These are phyloP conservation scores for Vigna mungo DNA, from an alignment of 306 rosid species.

Conservation along the genomic window DNA sequence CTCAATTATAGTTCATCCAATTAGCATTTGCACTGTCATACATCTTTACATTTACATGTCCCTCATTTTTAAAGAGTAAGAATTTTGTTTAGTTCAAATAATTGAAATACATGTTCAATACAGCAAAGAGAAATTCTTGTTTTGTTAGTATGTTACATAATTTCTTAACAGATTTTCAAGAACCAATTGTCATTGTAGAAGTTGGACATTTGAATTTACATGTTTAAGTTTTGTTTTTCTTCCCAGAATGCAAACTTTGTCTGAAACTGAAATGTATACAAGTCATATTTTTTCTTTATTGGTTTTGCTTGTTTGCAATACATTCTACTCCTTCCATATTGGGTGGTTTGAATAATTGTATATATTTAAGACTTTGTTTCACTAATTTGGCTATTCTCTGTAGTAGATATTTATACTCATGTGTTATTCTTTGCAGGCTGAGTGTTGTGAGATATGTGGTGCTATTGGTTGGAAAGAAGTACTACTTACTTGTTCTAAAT, in stretches of 20 bases:
- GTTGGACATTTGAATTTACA: background rate
- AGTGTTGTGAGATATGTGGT: conserved; percentile 66
- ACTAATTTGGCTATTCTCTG: background rate
- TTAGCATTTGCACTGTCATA: too few relatives aligned
- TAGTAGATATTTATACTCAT: conserved; percentile 24
- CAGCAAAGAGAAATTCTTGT: background rate
- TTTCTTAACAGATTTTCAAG: background rate
- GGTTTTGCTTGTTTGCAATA: conserved; percentile 4
- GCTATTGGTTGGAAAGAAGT: conserved; percentile 46
- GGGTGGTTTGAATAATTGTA: too few relatives aligned
- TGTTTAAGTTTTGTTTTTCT: background rate
- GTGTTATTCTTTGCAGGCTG: conserved; percentile 53
- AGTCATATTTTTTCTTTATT: background rate
- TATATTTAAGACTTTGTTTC: too few relatives aligned
- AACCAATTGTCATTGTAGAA: background rate
- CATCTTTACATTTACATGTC: too few relatives aligned
- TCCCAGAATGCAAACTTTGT: background rate
- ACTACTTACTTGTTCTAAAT: conserved; percentile 55
- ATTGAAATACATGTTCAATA: background rate
- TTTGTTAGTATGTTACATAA: background rate
- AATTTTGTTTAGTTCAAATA: background rate
- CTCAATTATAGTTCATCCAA: background rate
- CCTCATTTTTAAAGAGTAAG: too few relatives aligned
- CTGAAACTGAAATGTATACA: background rate
- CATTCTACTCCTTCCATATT: background rate